These are phyloP conservation scores for Taxillus chinensis DNA, from an alignment of 164 flowering plant genomes.

Conservation along the genomic window DNA sequence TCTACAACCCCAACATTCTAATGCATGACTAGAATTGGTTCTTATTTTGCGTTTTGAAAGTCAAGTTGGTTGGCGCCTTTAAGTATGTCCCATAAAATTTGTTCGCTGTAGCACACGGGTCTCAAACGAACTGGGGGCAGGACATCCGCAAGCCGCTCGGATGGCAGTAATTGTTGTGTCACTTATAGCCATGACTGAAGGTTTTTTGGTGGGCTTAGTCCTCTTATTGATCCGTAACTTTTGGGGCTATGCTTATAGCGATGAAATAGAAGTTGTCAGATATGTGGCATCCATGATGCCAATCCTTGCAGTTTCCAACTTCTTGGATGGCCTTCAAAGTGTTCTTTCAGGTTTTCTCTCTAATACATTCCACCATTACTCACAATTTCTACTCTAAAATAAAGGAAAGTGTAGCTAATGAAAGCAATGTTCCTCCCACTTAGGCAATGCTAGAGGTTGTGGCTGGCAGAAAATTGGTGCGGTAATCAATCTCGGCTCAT, in stretches of 20 bases:
- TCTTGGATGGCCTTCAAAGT: constrained; percentile 61
- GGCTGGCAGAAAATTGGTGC: constrained; percentile 87
- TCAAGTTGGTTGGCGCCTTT: too few species aligned
- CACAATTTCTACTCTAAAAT: background rate
- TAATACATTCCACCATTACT: background rate
- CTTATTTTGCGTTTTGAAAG: too few species aligned
- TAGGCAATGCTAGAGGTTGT: constrained; percentile 76
- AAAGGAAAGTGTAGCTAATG: background rate
- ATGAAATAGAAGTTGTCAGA: constrained; percentile 45
- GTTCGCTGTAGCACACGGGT: constrained; percentile 50
- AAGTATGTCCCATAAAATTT: background rate
- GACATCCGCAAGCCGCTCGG: constrained; percentile 47
- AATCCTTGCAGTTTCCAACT: constrained; percentile 45
- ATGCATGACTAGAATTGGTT: too few species aligned
- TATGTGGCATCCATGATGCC: constrained; percentile 69
- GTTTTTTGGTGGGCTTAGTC: constrained; percentile 31
- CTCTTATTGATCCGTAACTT: constrained; percentile 38
- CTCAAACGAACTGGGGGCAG: constrained; percentile 81
- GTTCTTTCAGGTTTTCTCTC: constrained; percentile 61
- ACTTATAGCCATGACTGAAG: constrained; percentile 29
- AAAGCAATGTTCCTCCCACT: background rate
- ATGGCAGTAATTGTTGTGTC: constrained; percentile 46
- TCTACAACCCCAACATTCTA: too few species aligned
- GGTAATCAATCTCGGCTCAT: constrained; percentile 56
- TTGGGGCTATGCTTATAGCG: constrained; percentile 70